Conservation (phyloP, 2,329 filamentous ascomycete genomes). For the Hymenoscyphus fructigenus region DNA sequence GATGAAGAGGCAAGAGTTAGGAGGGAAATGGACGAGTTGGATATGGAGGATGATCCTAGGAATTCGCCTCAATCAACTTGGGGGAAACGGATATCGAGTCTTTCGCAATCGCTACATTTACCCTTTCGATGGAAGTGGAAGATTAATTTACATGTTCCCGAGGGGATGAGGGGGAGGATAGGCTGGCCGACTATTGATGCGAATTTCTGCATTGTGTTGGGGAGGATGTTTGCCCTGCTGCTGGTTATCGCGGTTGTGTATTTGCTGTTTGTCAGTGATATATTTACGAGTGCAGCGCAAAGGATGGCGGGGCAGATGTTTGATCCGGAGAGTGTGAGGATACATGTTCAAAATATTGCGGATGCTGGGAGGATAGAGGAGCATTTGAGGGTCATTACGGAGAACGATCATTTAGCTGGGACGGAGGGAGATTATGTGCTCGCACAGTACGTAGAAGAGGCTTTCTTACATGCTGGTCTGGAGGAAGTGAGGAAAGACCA, state of each 20-base stretch:
- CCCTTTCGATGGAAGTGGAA: constrained; percentile 36
- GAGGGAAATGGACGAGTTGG: constrained; percentile 85
- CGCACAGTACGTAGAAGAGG: constrained; percentile 78
- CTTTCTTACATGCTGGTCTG: constrained; percentile 70
- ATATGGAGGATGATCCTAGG: constrained; percentile 70
- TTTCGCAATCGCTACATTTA: constrained; percentile 35
- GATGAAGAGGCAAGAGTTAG: constrained; percentile 64
- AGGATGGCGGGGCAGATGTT: constrained; percentile 70
- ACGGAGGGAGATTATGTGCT: constrained; percentile 88
- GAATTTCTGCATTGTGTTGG: constrained; percentile 59
- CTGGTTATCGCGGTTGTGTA: constrained; percentile 78
- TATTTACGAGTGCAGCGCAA: constrained; percentile 67
- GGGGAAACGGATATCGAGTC: constrained; percentile 39
- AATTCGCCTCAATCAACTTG: constrained; percentile 37
- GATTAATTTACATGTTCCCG: constrained; percentile 18
- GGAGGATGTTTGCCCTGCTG: constrained; percentile 71
- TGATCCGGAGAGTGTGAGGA: constrained; percentile 77
- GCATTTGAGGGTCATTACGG: constrained; percentile 73
- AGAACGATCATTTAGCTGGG: constrained; percentile 88
- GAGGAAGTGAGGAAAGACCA: constrained; percentile 76
- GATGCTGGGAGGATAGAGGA: constrained; percentile 69
- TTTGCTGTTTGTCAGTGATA: constrained; percentile 79
- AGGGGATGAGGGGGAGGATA: constrained; percentile 20
- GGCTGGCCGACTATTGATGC: constrained; percentile 35
- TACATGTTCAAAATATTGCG: constrained; percentile 71